Evolutionary conservation across 2,329 filamentous ascomycete genomes (phyloP).

Genomic region (Graphiopsis chlorocephala): DNA sequence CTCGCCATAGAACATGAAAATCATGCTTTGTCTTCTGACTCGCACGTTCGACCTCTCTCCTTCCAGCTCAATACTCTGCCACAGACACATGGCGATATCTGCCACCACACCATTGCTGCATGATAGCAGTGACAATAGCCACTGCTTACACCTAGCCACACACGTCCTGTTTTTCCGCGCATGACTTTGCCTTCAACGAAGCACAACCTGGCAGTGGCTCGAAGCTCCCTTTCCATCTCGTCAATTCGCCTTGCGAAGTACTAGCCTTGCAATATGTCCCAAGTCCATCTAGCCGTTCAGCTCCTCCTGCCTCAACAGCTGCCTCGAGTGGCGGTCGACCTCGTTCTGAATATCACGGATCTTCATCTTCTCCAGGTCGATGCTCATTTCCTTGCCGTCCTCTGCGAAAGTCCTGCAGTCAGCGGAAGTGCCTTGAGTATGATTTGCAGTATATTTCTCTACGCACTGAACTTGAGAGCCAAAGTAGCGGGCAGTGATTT

Average conservation of each 20-base stretch:
- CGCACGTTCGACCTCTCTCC: background rate
- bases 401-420: slow-evolving; percentile 51
- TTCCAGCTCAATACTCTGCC: background rate
- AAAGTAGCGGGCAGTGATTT: slow-evolving; percentile 69
- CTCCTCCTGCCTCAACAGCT: slow-evolving; percentile 78
- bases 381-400: slow-evolving; percentile 85
- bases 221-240: background rate
- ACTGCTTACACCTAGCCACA: background rate
- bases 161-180: slow-evolving; percentile 11
- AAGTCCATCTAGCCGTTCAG: slow-evolving; percentile 49
- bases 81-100: background rate
- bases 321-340: slow-evolving; percentile 83
- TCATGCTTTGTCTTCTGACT: background rate
- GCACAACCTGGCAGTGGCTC: background rate
- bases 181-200: background rate
- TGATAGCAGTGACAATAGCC: background rate
- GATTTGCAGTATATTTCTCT: background rate
- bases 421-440: background rate
- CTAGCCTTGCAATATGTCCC: background rate
- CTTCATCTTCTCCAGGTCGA: slow-evolving; percentile 76
- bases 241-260: slow-evolving; percentile 65
- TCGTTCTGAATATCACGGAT: slow-evolving; percentile 87
- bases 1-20: background rate
- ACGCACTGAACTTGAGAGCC: slow-evolving; percentile 79
- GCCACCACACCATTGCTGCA: background rate